phyloP scores from a whole-genome alignment of 192 early-diverging fungal species.

The Backusella mclennaniae region DNA sequence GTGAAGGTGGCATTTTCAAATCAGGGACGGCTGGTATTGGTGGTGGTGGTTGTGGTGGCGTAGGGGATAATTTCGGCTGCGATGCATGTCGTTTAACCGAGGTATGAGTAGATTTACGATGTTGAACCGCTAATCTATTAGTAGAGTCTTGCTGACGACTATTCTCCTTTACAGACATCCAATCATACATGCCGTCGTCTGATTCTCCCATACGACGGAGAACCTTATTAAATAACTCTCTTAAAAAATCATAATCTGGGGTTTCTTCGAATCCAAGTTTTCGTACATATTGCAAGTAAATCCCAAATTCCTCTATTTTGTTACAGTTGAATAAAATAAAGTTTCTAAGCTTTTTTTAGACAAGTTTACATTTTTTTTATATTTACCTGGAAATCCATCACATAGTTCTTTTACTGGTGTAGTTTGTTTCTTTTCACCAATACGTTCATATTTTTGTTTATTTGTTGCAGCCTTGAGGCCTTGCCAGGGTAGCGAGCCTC shows the following conservation, averaged over 20 bases:
- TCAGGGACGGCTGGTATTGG: slow-evolving; percentile 9
- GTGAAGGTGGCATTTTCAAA: slow-evolving; percentile 14
- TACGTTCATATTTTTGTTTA: slow-evolving; percentile 99
- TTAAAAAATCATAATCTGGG: slow-evolving; percentile 93
- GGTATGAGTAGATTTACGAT: slow-evolving; percentile 3
- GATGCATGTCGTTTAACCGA: slow-evolving; percentile 7
- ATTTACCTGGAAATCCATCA: slow-evolving; percentile 75
- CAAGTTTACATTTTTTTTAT: not conserved
- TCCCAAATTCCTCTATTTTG: slow-evolving; percentile 78
- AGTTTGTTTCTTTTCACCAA: slow-evolving; percentile 96
- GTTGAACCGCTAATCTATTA: not conserved
- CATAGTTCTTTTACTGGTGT: slow-evolving; percentile 87
- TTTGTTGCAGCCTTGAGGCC: slow-evolving; percentile 96
- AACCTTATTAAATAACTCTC: slow-evolving; percentile 80
- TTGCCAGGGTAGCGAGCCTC: slow-evolving; percentile 94
- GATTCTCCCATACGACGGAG: slow-evolving; percentile 62
- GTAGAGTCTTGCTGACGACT: not conserved
- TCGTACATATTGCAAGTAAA: slow-evolving; percentile 86
- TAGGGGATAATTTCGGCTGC: not conserved
- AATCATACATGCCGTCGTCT: slow-evolving; percentile 95
- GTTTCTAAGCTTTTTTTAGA: not conserved
- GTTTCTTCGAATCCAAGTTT: slow-evolving; percentile 93
- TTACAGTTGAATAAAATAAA: not conserved
- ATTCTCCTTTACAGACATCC: slow-evolving; percentile 64
- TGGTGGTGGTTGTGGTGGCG: not conserved